Conservation (phyloP, 177 flowering plant genomes). For the Tripterygium wilfordii region DNA sequence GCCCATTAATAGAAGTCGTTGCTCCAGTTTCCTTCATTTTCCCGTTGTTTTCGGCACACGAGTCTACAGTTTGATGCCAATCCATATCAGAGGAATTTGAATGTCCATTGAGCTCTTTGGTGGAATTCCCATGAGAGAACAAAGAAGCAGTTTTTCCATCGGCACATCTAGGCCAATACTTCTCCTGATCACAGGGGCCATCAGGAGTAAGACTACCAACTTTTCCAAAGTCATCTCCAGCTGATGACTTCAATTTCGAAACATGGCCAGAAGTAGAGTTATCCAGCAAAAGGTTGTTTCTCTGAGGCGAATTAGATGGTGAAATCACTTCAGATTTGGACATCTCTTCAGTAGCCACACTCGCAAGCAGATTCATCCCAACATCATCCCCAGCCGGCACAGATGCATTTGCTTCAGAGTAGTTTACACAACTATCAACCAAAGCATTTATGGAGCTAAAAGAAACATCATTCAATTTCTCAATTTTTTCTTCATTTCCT, state of each 20-base stretch:
- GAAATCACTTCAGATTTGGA: conserved; percentile 46
- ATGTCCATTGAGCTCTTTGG: conserved; percentile 14
- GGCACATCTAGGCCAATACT: too few relatives aligned
- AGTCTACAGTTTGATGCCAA: conserved; percentile 13
- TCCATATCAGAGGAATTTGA: conserved; percentile 16
- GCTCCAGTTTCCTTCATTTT: conserved; percentile 9
- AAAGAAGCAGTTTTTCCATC: not conserved
- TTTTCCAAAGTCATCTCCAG: conserved; percentile 11
- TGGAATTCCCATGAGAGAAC: conserved; percentile 12
- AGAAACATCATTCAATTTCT: conserved; percentile 40
- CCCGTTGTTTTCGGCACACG: conserved; percentile 2
- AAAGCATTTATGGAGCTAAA: conserved; percentile 74
- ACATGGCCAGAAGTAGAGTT: conserved; percentile 8
- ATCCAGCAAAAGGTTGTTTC: conserved; percentile 22
- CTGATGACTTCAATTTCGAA: conserved; percentile 20
- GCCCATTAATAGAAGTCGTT: conserved; percentile 12
- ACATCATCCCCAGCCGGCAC: conserved; percentile 58
- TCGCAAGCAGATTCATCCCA: conserved; percentile 93
- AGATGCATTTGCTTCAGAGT: conserved; percentile 49
- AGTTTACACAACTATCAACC: conserved; percentile 74
- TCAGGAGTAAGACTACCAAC: too few relatives aligned
- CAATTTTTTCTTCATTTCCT: conserved; percentile 25
- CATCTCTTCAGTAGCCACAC: conserved; percentile 92
- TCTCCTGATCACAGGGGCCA: too few relatives aligned
- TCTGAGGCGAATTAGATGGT: conserved; percentile 39